A percentile compares a stretch with the other conserved stretches of the same genome.
Conservation (phyloP, 305 asterid species). For the Nicotiana rustica region DNA sequence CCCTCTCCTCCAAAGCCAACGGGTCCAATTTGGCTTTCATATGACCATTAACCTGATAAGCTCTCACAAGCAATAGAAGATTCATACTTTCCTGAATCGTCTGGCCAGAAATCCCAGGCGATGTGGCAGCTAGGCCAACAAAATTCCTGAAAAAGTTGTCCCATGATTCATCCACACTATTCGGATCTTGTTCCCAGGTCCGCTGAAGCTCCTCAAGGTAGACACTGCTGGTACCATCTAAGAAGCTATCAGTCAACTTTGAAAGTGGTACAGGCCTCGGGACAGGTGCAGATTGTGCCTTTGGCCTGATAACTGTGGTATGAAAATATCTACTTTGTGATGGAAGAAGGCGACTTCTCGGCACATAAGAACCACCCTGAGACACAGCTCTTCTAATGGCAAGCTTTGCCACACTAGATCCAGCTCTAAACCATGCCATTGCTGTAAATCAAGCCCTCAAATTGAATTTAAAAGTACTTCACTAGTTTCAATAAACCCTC, state of each 20-base stretch:
- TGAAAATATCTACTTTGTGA: constrained; percentile 62
- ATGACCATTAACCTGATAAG: constrained; percentile 97
- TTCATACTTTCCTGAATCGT: constrained; percentile 99
- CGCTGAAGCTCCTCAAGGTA: constrained; percentile 98
- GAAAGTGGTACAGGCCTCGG: constrained; percentile 94
- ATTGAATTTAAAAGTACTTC: constrained; percentile 31
- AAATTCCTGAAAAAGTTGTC: constrained; percentile 95
- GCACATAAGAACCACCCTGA: constrained; percentile 54
- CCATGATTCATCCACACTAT: constrained; percentile 97
- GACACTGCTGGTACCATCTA: constrained; percentile 96
- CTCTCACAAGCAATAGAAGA: constrained; percentile 86
- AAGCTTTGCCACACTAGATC: constrained; percentile 75
- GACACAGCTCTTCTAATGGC: constrained; percentile 77
- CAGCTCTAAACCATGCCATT: constrained; percentile 90
- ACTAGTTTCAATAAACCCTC: constrained; percentile 29
- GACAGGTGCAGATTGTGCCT: constrained; percentile 81
- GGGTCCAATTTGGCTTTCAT: constrained; percentile 96
- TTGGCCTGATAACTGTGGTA: constrained; percentile 64
- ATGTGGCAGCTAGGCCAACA: constrained; percentile 88
- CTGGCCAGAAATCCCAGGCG: constrained; percentile 98
- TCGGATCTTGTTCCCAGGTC: constrained; percentile 97
- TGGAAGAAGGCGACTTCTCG: constrained; percentile 53
- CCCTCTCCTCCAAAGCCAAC: constrained; percentile 72
- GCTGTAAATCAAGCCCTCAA: constrained; percentile 42
- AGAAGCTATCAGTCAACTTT: constrained; percentile 92